Evolutionary conservation across 495 filamentous ascomycete species (phyloP).

Genomic region (Gamarada debralockiae): DNA sequence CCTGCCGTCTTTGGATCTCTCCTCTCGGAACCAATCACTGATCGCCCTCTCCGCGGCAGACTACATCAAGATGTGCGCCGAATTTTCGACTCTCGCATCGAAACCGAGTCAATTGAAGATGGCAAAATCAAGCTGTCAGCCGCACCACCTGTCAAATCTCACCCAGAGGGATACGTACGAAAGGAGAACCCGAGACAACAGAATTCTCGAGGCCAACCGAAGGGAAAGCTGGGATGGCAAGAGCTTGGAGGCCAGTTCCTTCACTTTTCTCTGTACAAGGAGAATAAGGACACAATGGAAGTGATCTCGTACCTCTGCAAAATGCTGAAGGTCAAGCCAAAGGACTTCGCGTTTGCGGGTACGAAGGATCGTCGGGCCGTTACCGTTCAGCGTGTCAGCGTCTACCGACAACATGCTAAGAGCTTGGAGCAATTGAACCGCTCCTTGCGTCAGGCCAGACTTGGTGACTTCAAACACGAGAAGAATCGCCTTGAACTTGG

Average conservation of each 20-base stretch:
- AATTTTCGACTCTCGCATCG: conserved; percentile 63
- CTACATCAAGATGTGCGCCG: conserved; percentile 63
- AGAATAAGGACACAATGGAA: conserved; percentile 98
- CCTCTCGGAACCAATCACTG: conserved; percentile 35
- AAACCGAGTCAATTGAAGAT: conserved; percentile 52
- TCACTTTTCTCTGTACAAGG: conserved; percentile 94
- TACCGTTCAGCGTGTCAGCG: conserved; percentile 80
- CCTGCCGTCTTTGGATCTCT: conserved; percentile 16
- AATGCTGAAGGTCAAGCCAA: conserved; percentile 61
- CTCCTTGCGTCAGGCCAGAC: conserved; percentile 52
- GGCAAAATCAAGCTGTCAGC: conserved; percentile 58
- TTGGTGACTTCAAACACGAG: conserved; percentile 78
- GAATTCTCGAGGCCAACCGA: conserved; percentile 6
- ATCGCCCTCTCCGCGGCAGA: conserved; percentile 57
- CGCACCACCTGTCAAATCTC: conserved; percentile 31
- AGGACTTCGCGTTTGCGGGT: conserved; percentile 78
- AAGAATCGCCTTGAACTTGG: conserved; percentile 71
- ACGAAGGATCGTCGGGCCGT: conserved; percentile 92
- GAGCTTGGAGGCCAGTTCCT: conserved; percentile 70
- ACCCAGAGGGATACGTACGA: conserved; percentile 10
- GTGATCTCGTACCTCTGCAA: conserved; percentile 68
- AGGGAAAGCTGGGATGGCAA: conserved; percentile 26
- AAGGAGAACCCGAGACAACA: conserved; percentile 18
- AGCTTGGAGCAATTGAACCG: conserved; percentile 59
- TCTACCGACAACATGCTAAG: conserved; percentile 58